Evolutionary conservation across 2,329 filamentous ascomycete genomes (phyloP).

Genomic region (Alternaria brassicae): DNA sequence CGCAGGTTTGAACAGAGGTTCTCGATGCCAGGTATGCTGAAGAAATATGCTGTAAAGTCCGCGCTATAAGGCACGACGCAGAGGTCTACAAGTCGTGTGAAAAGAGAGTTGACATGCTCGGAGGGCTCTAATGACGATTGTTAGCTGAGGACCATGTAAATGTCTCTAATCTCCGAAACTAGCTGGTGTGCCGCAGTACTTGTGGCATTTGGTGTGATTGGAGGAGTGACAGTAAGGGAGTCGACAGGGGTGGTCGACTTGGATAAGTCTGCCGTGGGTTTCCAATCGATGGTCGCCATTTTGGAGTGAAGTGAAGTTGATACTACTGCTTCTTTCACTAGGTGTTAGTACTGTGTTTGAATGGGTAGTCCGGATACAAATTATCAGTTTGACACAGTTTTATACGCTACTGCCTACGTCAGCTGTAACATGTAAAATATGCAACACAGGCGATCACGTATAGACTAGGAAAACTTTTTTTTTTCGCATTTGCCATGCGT

Average conservation of each 20-base stretch:
- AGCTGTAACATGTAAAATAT: neutral
- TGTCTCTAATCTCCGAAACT: constrained; percentile 28
- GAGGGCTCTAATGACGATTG: constrained; percentile 42
- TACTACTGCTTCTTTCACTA: neutral
- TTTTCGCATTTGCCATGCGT: constrained; percentile 9
- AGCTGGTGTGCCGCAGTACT: constrained; percentile 28
- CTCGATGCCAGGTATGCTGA: constrained; percentile 42
- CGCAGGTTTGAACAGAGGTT: constrained; percentile 50
- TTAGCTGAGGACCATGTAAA: constrained; percentile 22
- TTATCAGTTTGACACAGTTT: neutral
- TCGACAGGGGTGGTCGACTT: neutral
- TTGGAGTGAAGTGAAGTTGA: neutral
- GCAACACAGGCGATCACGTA: neutral
- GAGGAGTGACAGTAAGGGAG: constrained; percentile 23
- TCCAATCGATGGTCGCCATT: neutral
- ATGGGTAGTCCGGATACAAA: neutral
- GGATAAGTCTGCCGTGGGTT: neutral
- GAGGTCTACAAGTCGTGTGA: constrained; percentile 49
- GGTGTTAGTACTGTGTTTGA: neutral
- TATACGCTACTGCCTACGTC: neutral
- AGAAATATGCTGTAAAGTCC: constrained; percentile 31
- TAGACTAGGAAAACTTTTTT: constrained; percentile 16
- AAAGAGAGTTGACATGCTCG: constrained; percentile 42
- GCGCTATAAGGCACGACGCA: constrained; percentile 41
- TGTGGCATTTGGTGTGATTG: constrained; percentile 30